Conservation (phyloP, 176 grass and related monocot species). For the Oryza coarctata region DNA sequence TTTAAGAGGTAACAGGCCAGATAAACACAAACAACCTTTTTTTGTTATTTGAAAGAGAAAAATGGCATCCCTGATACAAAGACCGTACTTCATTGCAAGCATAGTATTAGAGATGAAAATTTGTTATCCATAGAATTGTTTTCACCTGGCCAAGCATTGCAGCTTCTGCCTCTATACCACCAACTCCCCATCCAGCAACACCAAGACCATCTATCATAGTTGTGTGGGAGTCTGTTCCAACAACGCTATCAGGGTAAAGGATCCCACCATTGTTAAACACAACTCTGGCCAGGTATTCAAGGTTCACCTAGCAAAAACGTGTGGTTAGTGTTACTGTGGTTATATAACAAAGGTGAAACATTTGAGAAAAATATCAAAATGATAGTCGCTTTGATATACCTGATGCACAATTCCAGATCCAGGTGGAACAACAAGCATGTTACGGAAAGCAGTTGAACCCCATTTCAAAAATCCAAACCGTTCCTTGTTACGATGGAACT, state of each 20-base stretch:
- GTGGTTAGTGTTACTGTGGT: not conserved
- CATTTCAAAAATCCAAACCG: slow-evolving; percentile 93
- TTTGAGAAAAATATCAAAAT: slow-evolving; percentile 7
- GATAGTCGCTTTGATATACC: slow-evolving; percentile 41
- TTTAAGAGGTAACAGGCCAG: not conserved
- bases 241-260: slow-evolving; percentile 96
- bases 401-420: slow-evolving; percentile 99
- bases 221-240: slow-evolving; percentile 91
- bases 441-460: slow-evolving; percentile 90
- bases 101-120: not conserved
- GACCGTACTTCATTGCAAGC: not conserved
- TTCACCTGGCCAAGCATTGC: slow-evolving; percentile 95
- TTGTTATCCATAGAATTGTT: not conserved
- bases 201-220: slow-evolving; percentile 98
- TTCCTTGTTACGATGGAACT: slow-evolving; percentile 92
- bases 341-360: slow-evolving; percentile 17
- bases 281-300: slow-evolving; percentile 93
- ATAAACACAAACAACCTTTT: not conserved
- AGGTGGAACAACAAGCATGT: slow-evolving; percentile 99
- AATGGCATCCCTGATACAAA: not conserved
- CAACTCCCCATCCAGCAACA: slow-evolving; percentile 98
- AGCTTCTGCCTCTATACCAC: slow-evolving; percentile 96
- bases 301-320: slow-evolving; percentile 66
- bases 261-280: slow-evolving; percentile 89
- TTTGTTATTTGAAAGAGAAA: not conserved